Conservation (phyloP, 805 yeast genomes). For the Metschnikowia cubensis region DNA sequence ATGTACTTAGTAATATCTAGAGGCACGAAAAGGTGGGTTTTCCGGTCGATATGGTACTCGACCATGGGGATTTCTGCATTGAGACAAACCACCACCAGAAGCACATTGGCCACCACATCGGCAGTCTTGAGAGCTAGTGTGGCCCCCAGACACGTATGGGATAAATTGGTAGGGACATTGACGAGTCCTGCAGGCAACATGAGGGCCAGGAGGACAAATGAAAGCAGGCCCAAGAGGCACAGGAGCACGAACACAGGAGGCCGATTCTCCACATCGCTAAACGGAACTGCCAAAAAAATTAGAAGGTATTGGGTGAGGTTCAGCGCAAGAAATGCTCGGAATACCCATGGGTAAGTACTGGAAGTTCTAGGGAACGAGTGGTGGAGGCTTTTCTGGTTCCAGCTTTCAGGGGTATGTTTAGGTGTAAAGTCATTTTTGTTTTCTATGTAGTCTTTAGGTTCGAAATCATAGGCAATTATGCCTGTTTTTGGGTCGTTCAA, state of each 20-base stretch:
- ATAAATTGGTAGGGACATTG: conserved; percentile 7
- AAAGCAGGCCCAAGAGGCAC: conserved; percentile 15
- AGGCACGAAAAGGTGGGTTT: conserved; percentile 11
- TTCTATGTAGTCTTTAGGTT: too few relatives aligned
- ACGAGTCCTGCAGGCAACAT: conserved; percentile 15
- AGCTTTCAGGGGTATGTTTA: background rate
- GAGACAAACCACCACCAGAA: conserved; percentile 20
- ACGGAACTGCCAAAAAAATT: conserved; percentile 30
- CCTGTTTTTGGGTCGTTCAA: too few relatives aligned
- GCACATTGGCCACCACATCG: conserved; percentile 18
- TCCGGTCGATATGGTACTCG: conserved; percentile 22
- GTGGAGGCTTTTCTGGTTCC: too few relatives aligned
- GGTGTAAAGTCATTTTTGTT: background rate
- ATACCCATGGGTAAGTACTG: conserved; percentile 6
- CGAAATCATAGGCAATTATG: too few relatives aligned
- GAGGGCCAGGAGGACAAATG: conserved; percentile 12
- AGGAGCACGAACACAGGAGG: conserved; percentile 24
- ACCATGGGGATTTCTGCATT: conserved; percentile 20
- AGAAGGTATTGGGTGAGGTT: conserved; percentile 28
- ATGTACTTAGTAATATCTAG: conserved; percentile 30
- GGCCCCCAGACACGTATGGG: conserved; percentile 14
- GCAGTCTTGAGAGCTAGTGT: conserved; percentile 19
- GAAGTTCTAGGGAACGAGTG: background rate
- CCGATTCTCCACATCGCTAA: conserved; percentile 30
- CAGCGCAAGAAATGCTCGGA: conserved; percentile 11